These are phyloP conservation scores for Perkinsus chesapeaki DNA, from an alignment of 169 alveolate genomes.

Conservation along the genomic window DNA sequence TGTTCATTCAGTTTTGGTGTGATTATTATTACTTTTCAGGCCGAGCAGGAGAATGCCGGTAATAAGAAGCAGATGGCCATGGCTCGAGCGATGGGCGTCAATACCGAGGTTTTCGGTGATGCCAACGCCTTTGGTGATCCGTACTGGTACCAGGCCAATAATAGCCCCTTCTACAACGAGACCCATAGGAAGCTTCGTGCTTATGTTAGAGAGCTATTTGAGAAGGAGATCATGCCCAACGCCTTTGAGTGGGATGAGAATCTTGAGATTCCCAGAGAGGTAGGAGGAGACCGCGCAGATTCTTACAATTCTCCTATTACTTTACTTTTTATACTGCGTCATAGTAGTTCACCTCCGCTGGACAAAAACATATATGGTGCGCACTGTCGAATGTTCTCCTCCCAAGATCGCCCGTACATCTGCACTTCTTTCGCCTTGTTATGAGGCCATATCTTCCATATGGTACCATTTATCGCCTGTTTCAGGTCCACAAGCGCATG, in stretches of 20 bases:
- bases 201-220: background rate
- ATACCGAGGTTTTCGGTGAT: slow-evolving; percentile 9
- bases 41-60: background rate
- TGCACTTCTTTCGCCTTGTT: no score
- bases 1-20: background rate
- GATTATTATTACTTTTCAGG: background rate
- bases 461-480: background rate
- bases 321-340: background rate
- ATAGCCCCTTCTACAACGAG: slow-evolving; percentile 17
- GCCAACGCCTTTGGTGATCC: slow-evolving; percentile 13
- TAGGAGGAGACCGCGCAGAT: background rate
- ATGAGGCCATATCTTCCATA: no score
- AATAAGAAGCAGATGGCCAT: background rate
- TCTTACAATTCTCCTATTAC: background rate
- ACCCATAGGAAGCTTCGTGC: slow-evolving; percentile 1
- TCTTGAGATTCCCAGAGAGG: background rate
- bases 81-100: background rate
- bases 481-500: background rate
- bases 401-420: no score
- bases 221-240: slow-evolving; percentile 6
- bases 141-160: slow-evolving; percentile 5
- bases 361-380: background rate
- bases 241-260: slow-evolving; percentile 11
- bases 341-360: background rate
- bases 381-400: no score